Evolutionary conservation across 306 rosid genomes (phyloP).

Genomic region (Senna siamea): DNA sequence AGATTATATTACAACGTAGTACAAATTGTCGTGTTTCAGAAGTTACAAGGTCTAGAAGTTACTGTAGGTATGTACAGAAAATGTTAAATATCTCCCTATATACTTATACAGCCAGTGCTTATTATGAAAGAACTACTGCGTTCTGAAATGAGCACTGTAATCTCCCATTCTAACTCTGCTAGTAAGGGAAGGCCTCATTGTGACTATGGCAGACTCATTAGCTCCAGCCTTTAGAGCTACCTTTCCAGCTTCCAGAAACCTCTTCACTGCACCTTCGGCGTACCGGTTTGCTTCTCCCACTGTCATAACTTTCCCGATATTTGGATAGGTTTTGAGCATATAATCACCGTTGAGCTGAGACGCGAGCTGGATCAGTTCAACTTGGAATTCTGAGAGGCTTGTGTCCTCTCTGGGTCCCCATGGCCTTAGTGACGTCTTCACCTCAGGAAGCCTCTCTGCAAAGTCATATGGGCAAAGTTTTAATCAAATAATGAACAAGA

Average conservation of each 20-base stretch:
- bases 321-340: slow-evolving; percentile 73
- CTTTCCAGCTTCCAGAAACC: slow-evolving; percentile 88
- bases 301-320: slow-evolving; percentile 74
- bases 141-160: slow-evolving; percentile 32
- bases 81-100: slow-evolving; percentile 9
- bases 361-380: slow-evolving; percentile 89
- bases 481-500: slow-evolving; percentile 1
- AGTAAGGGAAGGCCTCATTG: slow-evolving; percentile 92
- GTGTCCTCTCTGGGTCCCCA: slow-evolving; percentile 73
- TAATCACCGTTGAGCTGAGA: slow-evolving; percentile 94
- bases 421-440: slow-evolving; percentile 62
- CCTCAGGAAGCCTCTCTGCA: slow-evolving; percentile 81
- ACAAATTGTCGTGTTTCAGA: not conserved
- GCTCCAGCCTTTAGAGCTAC: slow-evolving; percentile 91
- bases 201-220: slow-evolving; percentile 78
- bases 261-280: slow-evolving; percentile 91
- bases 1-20: not conserved
- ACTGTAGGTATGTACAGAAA: slow-evolving; percentile 1
- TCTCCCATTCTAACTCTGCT: slow-evolving; percentile 57
- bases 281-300: slow-evolving; percentile 83
- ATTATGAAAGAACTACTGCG: slow-evolving; percentile 43
- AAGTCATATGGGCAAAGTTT: slow-evolving; percentile 35
- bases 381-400: slow-evolving; percentile 84
- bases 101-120: slow-evolving; percentile 17
- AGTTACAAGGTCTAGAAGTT: not conserved